Evolutionary conservation across 2,329 filamentous ascomycete genomes (phyloP).

Genomic region (Nemania sp.): DNA sequence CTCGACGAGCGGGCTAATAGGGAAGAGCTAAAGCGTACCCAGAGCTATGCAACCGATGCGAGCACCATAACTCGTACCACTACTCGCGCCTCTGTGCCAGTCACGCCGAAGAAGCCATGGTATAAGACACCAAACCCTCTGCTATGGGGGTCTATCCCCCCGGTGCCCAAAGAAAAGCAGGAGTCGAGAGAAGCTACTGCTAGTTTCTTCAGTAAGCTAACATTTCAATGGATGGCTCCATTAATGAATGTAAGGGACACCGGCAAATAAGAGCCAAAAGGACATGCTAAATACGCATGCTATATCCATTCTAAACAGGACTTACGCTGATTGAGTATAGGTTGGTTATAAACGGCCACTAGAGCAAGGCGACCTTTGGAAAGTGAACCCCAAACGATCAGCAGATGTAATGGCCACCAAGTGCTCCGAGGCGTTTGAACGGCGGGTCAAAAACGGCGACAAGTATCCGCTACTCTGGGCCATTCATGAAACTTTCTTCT

Average conservation of each 20-base stretch:
- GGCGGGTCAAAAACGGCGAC: slow-evolving; percentile 73
- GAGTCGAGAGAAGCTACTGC: slow-evolving; percentile 79
- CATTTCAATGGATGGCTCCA: slow-evolving; percentile 91
- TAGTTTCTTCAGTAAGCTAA: slow-evolving; percentile 77
- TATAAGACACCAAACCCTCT: slow-evolving; percentile 72
- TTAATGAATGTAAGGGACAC: slow-evolving; percentile 76
- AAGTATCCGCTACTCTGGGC: slow-evolving; percentile 82
- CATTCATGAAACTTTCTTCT: slow-evolving; percentile 85
- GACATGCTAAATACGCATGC: neutral
- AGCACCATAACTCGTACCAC: slow-evolving; percentile 62
- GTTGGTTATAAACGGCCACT: slow-evolving; percentile 87
- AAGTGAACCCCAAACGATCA: slow-evolving; percentile 83
- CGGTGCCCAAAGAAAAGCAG: slow-evolving; percentile 64
- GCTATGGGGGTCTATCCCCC: slow-evolving; percentile 67
- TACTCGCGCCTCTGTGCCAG: slow-evolving; percentile 49
- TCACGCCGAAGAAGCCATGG: slow-evolving; percentile 67
- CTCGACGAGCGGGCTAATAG: slow-evolving; percentile 47
- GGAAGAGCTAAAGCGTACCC: slow-evolving; percentile 56
- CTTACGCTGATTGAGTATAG: slow-evolving; percentile 55
- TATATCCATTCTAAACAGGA: neutral
- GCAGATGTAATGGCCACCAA: slow-evolving; percentile 76
- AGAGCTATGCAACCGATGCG: slow-evolving; percentile 66
- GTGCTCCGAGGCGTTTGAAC: slow-evolving; percentile 76
- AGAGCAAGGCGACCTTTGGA: slow-evolving; percentile 87
- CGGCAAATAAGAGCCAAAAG: neutral